Base-by-base conservation (phyloP, 2,329 filamentous ascomycete genomes). In the Neonectria ditissima region DNA sequence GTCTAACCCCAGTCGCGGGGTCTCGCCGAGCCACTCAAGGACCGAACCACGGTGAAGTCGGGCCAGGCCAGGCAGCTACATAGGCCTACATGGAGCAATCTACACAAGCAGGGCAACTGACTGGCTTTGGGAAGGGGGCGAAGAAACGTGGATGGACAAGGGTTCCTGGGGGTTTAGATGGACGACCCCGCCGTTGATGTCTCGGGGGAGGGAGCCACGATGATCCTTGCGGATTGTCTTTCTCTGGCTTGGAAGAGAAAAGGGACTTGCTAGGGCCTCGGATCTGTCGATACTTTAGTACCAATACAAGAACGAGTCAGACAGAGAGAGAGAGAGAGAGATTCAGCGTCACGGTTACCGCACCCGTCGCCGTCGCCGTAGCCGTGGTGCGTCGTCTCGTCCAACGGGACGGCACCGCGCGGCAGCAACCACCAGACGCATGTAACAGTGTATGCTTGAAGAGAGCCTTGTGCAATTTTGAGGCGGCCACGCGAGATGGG, bases 401-500 rank as follows among this genome's bases (percentile, higher is more conserved):
- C 34, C 6, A n/a, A 37, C 34, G 34, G 34, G 24, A 26, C 24
- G 24, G 24, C 24, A 26, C 24, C 6, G 24, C n/a, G 24, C 24
- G 24, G 24, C 24, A 26, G 24, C n/a, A n/a, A n/a, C n/a, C n/a
- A n/a, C n/a, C n/a, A n/a, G n/a, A n/a, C n/a, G 11, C 64, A 73
- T 73, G 70, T 73, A 70, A 73, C 70, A 57, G 61, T n/a, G 32
- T 57, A 61, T 59, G 63, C 65, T 65, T 63, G 43, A 54, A 45
- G 51, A 43, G 41, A 53, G 50, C 67, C 60, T 32, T 55, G 61
- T 65, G 65, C 68, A 54, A 53, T 55, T 73, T 66, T 53, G 68
- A 67, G 69, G 66, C 68, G 63, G 66, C 71, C 71, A 73, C 71
- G 71, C 71, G 71, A 72, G 71, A 73, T 73, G 22, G 30, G n/a